Percentiles rank a stretch among this genome's conserved stretches.
phyloP scores from a whole-genome alignment of 768 basidiomycete genomes.

The Agrocybe praecox region DNA sequence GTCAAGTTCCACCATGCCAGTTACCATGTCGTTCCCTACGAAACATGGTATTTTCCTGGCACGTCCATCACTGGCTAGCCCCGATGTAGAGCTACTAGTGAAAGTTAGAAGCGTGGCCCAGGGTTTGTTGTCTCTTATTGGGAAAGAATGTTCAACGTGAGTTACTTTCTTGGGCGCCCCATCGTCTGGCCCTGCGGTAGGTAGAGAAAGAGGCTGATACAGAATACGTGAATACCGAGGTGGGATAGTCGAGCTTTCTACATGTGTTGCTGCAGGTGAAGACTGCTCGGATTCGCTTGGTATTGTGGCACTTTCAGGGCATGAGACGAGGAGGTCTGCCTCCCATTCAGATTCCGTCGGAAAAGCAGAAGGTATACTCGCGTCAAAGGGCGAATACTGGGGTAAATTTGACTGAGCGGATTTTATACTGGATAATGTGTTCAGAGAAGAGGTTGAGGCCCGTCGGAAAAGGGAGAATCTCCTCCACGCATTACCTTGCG shows the following conservation, averaged over 20 bases:
- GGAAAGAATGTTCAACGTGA: slow-evolving; percentile 5
- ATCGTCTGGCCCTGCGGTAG: not conserved
- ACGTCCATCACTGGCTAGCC: not conserved
- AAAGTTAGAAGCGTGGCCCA: slow-evolving; percentile 6
- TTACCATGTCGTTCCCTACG: slow-evolving; percentile 44
- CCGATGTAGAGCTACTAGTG: not conserved
- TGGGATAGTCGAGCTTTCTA: not conserved
- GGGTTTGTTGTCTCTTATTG: slow-evolving; percentile 3
- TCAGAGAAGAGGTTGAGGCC: not conserved
- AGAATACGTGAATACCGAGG: not conserved
- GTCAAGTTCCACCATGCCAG: slow-evolving; percentile 50
- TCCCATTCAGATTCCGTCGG: not conserved
- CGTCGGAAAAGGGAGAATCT: not conserved
- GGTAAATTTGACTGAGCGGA: not conserved
- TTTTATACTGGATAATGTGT: not conserved
- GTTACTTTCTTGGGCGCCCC: not conserved
- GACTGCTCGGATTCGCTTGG: not conserved
- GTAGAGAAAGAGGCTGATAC: not conserved
- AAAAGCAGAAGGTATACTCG: not conserved
- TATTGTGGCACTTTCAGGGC: not conserved
- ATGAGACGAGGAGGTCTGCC: not conserved
- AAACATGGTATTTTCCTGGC: slow-evolving; percentile 22
- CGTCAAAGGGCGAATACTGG: not conserved
- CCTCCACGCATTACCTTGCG: not conserved
- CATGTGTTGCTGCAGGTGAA: not conserved